These are phyloP conservation scores for Oryza australiensis DNA, from an alignment of 176 grass and related monocot species.

Conservation along the genomic window DNA sequence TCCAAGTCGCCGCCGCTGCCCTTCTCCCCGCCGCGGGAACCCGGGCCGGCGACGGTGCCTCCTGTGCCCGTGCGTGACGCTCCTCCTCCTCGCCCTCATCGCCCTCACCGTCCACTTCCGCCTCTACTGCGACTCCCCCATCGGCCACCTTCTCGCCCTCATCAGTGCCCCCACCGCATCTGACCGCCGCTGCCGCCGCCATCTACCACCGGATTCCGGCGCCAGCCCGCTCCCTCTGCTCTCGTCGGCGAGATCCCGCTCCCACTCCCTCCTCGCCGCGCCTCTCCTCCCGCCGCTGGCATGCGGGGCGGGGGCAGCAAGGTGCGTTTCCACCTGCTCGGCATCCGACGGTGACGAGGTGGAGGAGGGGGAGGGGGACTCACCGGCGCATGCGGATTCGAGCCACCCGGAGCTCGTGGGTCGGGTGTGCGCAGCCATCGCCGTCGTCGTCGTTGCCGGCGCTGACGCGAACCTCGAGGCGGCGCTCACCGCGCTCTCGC, in stretches of 20 bases:
- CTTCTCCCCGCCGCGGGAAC: conserved; percentile 43
- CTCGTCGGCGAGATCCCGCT: conserved; percentile 22
- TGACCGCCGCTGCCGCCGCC: background rate
- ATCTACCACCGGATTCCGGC: no score
- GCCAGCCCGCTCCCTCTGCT: background rate
- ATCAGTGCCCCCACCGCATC: conserved; percentile 47
- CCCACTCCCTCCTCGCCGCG: background rate
- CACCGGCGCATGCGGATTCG: background rate
- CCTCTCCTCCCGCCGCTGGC: background rate
- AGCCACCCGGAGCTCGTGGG: conserved; percentile 32
- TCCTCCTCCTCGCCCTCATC: conserved; percentile 61
- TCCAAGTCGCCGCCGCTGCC: conserved; percentile 40
- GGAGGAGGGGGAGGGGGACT: background rate
- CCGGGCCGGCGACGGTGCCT: conserved; percentile 43
- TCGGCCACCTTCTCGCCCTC: conserved; percentile 57
- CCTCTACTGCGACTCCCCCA: conserved; percentile 72
- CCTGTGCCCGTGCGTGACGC: conserved; percentile 66
- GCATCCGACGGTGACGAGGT: background rate
- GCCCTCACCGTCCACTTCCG: conserved; percentile 73
- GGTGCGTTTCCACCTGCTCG: conserved; percentile 29
- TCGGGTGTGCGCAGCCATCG: conserved; percentile 59
- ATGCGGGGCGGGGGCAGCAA: background rate
- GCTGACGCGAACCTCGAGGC: conserved; percentile 48
- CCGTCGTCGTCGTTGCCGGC: conserved; percentile 43
- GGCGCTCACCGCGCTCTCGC: conserved; percentile 40